Conservation (phyloP, 345 rosid genomes). For the Eucalyptus regnans region DNA sequence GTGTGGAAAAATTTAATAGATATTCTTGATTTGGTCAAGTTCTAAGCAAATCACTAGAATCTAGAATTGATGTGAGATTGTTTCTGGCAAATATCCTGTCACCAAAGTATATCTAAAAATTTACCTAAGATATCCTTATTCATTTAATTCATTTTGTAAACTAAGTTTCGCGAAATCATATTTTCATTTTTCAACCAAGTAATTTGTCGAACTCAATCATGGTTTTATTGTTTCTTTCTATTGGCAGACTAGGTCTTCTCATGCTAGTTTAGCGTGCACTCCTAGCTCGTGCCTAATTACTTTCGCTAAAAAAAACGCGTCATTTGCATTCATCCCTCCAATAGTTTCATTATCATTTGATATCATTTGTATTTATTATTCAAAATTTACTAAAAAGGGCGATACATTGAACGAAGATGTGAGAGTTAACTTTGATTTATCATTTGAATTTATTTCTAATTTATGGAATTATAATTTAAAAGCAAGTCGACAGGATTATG, state of each 20-base stretch:
- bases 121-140: not conserved
- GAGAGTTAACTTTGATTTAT: not conserved
- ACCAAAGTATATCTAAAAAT: not conserved
- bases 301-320: not conserved
- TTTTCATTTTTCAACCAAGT: not conserved
- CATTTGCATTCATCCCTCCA: too few relatives aligned
- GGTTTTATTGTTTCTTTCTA: not conserved
- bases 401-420: not conserved
- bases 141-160: not conserved
- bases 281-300: not conserved
- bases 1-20: not conserved
- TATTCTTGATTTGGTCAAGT: not conserved
- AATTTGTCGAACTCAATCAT: not conserved
- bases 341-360: not conserved
- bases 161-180: not conserved
- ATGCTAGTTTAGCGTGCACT: not conserved
- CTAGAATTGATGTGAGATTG: not conserved
- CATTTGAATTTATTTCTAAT: not conserved
- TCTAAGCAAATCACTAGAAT: not conserved
- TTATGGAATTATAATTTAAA: not conserved
- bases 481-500: not conserved
- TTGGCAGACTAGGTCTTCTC: not conserved
- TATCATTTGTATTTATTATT: not conserved
- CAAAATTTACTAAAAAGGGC: not conserved
- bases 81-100: not conserved